Evolutionary conservation across 2,329 filamentous ascomycete genomes (phyloP), one percentile per base, ranked within the genome.

Genomic region (Aspergillus intermedius): DNA sequence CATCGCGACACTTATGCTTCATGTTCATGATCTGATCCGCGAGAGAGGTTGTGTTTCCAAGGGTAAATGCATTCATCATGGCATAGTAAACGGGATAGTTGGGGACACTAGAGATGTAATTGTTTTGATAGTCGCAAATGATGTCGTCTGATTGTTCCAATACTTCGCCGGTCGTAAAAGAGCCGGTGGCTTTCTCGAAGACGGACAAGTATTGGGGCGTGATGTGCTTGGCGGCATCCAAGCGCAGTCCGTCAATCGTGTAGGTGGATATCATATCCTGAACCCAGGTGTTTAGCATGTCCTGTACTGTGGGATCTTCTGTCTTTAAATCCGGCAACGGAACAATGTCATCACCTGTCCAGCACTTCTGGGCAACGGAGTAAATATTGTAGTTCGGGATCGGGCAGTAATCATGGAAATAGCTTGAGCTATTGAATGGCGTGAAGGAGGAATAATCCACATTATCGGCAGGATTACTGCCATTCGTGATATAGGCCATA

Each of bases 201-300:
- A 51, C 49, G 3, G 63, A 46, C 59, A 72, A 72, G 55, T 75
- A 77, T 13, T 52, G 57, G 1, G 64, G 68, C 28, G 72, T 61
- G 30, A 77, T 68, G 51, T 78, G 67, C 54, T 74, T 70, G 7
- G 71, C 71, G 40, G 73, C 75, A 57, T 79, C 76, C 23, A 78
- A 63, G 44, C 76, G 73, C n/a, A 78, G 57, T 2, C 76, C 77
- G 57, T 79, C 77, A 42, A 75, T 63, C 15, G 61, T 68, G 53
- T 77, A 77, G 40, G 70, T 73, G 0, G 64, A 55, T 32, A 76
- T 66, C 45, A 74, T 59, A 10, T 61, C 54, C 2, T 58, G 54
- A 35, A 74, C 66, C 73, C 73, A 75, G 19, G 66, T 50, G 23
- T 67, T 59, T 57, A 73, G 66, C 47, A 70, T 66, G n/a, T 68